Conservation (phyloP, 805 yeast genomes). For the Kodamaea sagamina region DNA sequence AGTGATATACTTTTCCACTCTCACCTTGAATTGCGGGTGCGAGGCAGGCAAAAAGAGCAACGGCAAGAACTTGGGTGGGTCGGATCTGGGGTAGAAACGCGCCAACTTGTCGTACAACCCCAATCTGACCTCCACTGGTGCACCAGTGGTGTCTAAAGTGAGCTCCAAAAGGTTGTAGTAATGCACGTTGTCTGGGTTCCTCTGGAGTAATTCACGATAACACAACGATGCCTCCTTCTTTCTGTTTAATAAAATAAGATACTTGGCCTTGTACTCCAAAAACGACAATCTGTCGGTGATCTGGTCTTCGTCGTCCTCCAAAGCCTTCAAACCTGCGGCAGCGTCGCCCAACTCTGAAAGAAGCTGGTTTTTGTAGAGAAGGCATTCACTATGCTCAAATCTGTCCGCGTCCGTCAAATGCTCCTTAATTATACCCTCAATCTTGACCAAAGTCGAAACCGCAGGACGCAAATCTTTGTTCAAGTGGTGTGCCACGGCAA, state of each 20-base stretch:
- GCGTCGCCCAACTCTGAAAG: constrained; percentile 65
- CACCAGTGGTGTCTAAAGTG: constrained; percentile 51
- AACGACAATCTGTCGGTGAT: constrained; percentile 59
- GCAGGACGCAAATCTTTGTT: constrained; percentile 68
- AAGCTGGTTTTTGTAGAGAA: constrained; percentile 68
- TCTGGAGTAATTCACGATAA: constrained; percentile 68
- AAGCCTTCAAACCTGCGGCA: constrained; percentile 60
- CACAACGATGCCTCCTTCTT: constrained; percentile 64
- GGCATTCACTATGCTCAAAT: constrained; percentile 79
- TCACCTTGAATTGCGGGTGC: constrained; percentile 45
- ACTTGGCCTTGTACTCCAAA: constrained; percentile 66
- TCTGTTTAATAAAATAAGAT: constrained; percentile 57
- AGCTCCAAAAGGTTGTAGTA: constrained; percentile 71
- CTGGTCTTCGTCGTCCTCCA: constrained; percentile 52
- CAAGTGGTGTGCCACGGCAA: constrained; percentile 83
- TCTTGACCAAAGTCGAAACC: constrained; percentile 67
- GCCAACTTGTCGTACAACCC: constrained; percentile 66
- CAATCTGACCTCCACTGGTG: constrained; percentile 51
- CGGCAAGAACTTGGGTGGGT: constrained; percentile 78
- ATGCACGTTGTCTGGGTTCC: constrained; percentile 78
- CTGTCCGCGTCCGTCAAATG: constrained; percentile 65
- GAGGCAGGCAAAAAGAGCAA: constrained; percentile 66
- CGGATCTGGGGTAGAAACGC: constrained; percentile 77
- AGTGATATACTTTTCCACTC: constrained; percentile 55
- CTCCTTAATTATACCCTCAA: constrained; percentile 73